Percentiles rank a stretch among this genome's conserved stretches.
phyloP scores from a whole-genome alignment of 2,329 filamentous ascomycete species.

The Alternaria sp. region DNA sequence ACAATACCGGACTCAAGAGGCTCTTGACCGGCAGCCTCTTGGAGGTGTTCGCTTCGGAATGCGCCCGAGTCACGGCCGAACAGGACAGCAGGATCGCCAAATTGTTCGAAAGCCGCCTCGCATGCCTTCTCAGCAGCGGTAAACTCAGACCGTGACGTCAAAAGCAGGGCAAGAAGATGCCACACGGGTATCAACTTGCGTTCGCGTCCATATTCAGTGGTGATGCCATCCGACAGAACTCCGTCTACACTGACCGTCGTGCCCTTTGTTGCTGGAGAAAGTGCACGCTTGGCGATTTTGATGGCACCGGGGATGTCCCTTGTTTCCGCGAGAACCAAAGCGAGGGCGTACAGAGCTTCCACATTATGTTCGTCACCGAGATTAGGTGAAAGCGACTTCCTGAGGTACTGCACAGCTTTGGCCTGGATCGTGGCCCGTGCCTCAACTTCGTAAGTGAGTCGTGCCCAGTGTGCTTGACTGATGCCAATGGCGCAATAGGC shows the following conservation, averaged over 20 bases:
- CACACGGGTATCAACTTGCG: constrained; percentile 77
- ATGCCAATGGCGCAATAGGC: constrained; percentile 87
- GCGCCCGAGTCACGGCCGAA: constrained; percentile 65
- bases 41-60: constrained; percentile 72
- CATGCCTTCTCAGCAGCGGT: constrained; percentile 80
- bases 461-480: constrained; percentile 85
- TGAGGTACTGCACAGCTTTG: constrained; percentile 77
- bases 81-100: constrained; percentile 72
- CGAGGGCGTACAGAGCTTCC: constrained; percentile 80
- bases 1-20: constrained; percentile 61
- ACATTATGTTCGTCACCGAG: constrained; percentile 71
- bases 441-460: constrained; percentile 77
- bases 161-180: constrained; percentile 85
- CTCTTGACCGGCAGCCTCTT: constrained; percentile 43
- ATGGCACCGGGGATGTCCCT: constrained; percentile 81
- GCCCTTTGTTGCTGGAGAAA: constrained; percentile 62
- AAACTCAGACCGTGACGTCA: constrained; percentile 88
- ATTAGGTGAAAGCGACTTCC: constrained; percentile 73
- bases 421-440: constrained; percentile 75
- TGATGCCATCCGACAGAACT: constrained; percentile 33
- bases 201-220: constrained; percentile 57
- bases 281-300: constrained; percentile 77
- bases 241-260: constrained; percentile 42
- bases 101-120: constrained; percentile 90
- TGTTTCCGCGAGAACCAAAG: constrained; percentile 85